Evolutionary conservation across 805 yeast species (phyloP).

Genomic region (Cyberlindnera xylosilytica): DNA sequence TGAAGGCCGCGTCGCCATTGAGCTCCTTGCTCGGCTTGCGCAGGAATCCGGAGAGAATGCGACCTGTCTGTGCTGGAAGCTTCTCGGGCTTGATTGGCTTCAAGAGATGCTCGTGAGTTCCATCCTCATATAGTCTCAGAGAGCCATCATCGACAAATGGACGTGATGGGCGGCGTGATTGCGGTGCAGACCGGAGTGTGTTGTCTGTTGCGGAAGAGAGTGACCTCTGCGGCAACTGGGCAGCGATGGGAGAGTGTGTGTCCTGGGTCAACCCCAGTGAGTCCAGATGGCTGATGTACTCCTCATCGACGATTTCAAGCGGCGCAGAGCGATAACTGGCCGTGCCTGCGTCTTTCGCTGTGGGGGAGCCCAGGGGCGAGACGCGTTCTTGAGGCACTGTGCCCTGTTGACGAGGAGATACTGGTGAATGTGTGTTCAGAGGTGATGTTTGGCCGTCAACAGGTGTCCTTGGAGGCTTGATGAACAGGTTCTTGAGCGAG

Average conservation of each 20-base stretch:
- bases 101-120: constrained; percentile 25
- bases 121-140: constrained; percentile 21
- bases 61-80: constrained; percentile 19
- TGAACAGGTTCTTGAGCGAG: constrained; percentile 22
- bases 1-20: constrained; percentile 24
- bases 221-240: neutral
- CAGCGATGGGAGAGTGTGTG: neutral
- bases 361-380: constrained; percentile 3
- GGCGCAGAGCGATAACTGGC: neutral
- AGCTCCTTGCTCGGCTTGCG: constrained; percentile 15
- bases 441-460: neutral
- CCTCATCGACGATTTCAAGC: constrained; percentile 4
- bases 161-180: neutral
- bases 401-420: neutral
- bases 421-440: too few relatives aligned
- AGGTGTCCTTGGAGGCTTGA: constrained; percentile 14
- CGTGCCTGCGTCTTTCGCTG: too few relatives aligned
- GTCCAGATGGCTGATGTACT: neutral
- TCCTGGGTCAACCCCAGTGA: neutral
- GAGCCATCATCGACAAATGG: constrained; percentile 15
- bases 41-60: constrained; percentile 24
- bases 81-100: constrained; percentile 25
- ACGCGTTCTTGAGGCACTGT: constrained; percentile 1
- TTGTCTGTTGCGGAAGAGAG: neutral
- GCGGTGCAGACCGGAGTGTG: neutral